Evolutionary conservation across 768 basidiomycete genomes (phyloP).

Genomic region (Chalciporus piperatus): DNA sequence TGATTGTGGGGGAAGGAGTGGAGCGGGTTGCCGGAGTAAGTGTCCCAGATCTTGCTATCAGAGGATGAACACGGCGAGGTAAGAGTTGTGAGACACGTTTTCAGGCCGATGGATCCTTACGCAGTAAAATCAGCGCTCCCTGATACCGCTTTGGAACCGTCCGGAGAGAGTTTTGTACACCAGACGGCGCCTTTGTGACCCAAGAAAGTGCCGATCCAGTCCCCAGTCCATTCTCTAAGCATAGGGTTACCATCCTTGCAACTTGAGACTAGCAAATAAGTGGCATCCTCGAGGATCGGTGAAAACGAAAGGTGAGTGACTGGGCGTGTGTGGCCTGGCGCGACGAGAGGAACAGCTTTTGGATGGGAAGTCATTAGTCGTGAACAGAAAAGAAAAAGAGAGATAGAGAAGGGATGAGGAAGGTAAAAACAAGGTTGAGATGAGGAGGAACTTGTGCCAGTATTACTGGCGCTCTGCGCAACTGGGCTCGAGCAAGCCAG

Average conservation of each 20-base stretch:
- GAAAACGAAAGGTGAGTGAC: conserved; percentile 96
- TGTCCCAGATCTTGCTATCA: conserved; percentile 92
- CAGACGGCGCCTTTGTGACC: conserved; percentile 96
- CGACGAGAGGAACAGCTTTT: conserved; percentile 77
- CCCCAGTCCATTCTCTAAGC: conserved; percentile 95
- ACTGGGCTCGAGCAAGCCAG: conserved; percentile 30
- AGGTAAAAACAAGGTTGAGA: neutral
- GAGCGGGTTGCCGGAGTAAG: conserved; percentile 79
- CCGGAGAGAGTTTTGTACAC: conserved; percentile 88
- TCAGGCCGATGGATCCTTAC: conserved; percentile 44
- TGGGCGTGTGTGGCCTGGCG: conserved; percentile 81
- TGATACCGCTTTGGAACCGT: conserved; percentile 83
- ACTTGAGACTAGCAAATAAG: conserved; percentile 88
- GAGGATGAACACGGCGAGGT: conserved; percentile 3
- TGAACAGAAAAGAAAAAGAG: conserved; percentile 11
- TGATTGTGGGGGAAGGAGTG: conserved; percentile 99
- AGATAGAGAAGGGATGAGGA: neutral
- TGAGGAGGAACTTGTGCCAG: conserved; percentile 12
- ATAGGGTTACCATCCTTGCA: conserved; percentile 99
- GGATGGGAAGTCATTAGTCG: conserved; percentile 59
- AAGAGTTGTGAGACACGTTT: conserved; percentile 2
- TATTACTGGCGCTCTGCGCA: conserved; percentile 47
- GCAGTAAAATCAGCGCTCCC: conserved; percentile 98
- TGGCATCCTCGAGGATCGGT: conserved; percentile 75
- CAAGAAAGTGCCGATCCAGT: conserved; percentile 95